phyloP scores from a whole-genome alignment of 2,329 filamentous ascomycete genomes.

The Cercospora nicotianae region DNA sequence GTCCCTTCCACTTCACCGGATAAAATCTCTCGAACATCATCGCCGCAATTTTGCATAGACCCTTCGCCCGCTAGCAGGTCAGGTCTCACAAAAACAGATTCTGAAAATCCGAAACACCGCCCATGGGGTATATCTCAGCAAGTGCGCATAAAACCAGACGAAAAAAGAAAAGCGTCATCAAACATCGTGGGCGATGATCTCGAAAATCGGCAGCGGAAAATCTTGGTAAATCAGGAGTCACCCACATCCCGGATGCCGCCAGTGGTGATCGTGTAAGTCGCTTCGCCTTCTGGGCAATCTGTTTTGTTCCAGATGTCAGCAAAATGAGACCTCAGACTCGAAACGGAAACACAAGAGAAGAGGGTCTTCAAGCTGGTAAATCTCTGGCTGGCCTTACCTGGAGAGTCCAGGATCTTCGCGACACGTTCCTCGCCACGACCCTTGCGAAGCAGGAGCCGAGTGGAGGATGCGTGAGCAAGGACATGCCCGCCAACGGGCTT shows the following conservation, averaged over 20 bases:
- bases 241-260: constrained; percentile 69
- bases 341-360: not conserved
- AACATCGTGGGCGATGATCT: not conserved
- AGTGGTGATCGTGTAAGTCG: constrained; percentile 69
- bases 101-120: not conserved
- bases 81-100: not conserved
- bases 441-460: constrained; percentile 65
- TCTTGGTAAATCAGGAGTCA: constrained; percentile 48
- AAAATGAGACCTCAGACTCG: not conserved
- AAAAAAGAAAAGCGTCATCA: not conserved
- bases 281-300: constrained; percentile 69
- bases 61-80: not conserved
- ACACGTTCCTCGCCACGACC: constrained; percentile 69
- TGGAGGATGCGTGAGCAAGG: constrained; percentile 67
- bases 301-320: constrained; percentile 39
- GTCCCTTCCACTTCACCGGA: not conserved
- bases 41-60: not conserved
- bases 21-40: not conserved
- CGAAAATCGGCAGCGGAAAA: not conserved
- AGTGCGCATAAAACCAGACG: not conserved
- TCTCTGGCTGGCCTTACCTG: constrained; percentile 47
- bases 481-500: constrained; percentile 69
- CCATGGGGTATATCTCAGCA: not conserved
- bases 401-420: constrained; percentile 67
- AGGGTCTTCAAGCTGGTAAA: not conserved